Evolutionary conservation across 1,139 yeast genomes (phyloP).

Genomic region (Eremothecium sinecaudum): DNA sequence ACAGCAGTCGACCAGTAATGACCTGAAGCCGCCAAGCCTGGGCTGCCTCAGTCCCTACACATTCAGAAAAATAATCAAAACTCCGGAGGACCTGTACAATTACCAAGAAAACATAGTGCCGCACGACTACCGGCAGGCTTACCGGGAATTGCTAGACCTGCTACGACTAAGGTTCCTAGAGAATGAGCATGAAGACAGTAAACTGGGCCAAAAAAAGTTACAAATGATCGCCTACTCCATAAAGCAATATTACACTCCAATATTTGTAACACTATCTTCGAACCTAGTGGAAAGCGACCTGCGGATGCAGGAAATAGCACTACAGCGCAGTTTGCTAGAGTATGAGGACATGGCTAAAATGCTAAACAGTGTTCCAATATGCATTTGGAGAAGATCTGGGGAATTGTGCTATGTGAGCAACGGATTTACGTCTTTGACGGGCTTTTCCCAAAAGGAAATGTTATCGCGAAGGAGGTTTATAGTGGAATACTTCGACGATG

Average conservation of each 20-base stretch:
- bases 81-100: conserved; percentile 54
- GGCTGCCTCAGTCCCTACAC: conserved; percentile 44
- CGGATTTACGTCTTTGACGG: conserved; percentile 57
- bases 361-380: conserved; percentile 57
- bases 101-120: conserved; percentile 42
- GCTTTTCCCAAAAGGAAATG: conserved; percentile 32
- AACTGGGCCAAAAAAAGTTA: conserved; percentile 37
- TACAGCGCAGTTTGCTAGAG: conserved; percentile 59
- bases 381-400: conserved; percentile 72
- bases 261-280: conserved; percentile 64
- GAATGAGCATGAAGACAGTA: conserved; percentile 3
- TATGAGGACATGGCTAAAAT: conserved; percentile 42
- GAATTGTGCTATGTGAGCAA: conserved; percentile 65
- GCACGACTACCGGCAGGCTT: conserved; percentile 60
- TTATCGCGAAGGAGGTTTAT: conserved; percentile 45
- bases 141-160: conserved; percentile 50
- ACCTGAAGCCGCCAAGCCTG: too few species aligned
- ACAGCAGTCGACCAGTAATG: too few species aligned
- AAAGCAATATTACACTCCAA: conserved; percentile 56
- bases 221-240: conserved; percentile 53
- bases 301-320: conserved; percentile 55
- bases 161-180: conserved; percentile 41
- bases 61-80: conserved; percentile 50
- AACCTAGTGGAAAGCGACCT: conserved; percentile 57
- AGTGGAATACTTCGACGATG: conserved; percentile 78